Conservation (phyloP, 2,329 filamentous ascomycete species). For the Arthrobotrys musiformis region DNA sequence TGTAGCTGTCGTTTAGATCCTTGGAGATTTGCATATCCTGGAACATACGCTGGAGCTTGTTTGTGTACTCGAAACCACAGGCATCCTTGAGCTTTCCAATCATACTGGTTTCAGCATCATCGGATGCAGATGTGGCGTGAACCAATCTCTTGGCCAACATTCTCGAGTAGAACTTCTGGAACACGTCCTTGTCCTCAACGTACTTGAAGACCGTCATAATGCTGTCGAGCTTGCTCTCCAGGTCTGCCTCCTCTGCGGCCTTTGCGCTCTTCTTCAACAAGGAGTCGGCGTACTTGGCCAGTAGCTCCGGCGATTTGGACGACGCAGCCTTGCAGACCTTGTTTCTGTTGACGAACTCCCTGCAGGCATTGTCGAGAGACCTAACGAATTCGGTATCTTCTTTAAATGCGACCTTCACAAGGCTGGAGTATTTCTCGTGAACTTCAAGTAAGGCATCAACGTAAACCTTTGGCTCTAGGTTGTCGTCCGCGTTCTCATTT, state of each 20-base stretch:
- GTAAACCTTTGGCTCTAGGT: slow-evolving; percentile 94
- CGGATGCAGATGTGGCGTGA: slow-evolving; percentile 92
- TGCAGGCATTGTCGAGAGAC: slow-evolving; percentile 91
- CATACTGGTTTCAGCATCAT: slow-evolving; percentile 98
- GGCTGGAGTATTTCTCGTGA: slow-evolving; percentile 88
- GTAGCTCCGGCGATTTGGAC: slow-evolving; percentile 90
- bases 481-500: slow-evolving; percentile 76
- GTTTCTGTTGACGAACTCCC: slow-evolving; percentile 98
- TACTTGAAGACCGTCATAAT: slow-evolving; percentile 99
- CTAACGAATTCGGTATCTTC: slow-evolving; percentile 97
- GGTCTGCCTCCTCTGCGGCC: slow-evolving; percentile 90
- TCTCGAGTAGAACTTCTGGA: slow-evolving; percentile 98
- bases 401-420: slow-evolving; percentile 91
- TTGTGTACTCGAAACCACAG: slow-evolving; percentile 98
- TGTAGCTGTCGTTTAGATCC: slow-evolving; percentile 90
- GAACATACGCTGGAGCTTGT: slow-evolving; percentile 99
- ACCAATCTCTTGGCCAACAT: slow-evolving; percentile 95
- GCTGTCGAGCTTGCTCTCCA: slow-evolving; percentile 86
- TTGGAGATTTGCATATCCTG: slow-evolving; percentile 99
- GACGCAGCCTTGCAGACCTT: slow-evolving; percentile 93
- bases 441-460: slow-evolving; percentile 94
- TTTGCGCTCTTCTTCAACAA: slow-evolving; percentile 92
- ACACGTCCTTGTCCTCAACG: slow-evolving; percentile 99
- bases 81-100: slow-evolving; percentile 99
- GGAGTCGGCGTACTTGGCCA: slow-evolving; percentile 95